A percentile compares a stretch with the other conserved stretches of the same genome.
Conservation (phyloP, 2,329 filamentous ascomycete genomes). For the Curvularia eragrostidis region DNA sequence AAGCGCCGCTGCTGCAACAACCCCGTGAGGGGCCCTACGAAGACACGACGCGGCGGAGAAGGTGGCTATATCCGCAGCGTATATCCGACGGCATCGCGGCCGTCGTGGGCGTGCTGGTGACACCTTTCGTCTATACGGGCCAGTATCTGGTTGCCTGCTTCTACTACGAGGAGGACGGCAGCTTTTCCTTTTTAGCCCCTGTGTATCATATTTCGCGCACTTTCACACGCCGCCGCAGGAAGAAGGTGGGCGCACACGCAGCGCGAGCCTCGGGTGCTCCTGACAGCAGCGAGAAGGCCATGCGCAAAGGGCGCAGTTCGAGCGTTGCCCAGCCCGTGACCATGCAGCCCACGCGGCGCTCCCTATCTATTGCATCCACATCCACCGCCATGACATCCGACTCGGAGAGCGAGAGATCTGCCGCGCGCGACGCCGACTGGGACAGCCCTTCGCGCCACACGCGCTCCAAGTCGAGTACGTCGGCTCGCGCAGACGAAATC, state of each 20-base stretch:
- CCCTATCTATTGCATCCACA: constrained; percentile 56
- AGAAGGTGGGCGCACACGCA: constrained; percentile 38
- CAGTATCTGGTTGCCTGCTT: constrained; percentile 84
- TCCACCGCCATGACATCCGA: constrained; percentile 72
- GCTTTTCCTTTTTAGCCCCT: constrained; percentile 79
- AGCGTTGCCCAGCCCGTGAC: constrained; percentile 31
- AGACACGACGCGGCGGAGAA: constrained; percentile 47
- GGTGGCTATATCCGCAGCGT: constrained; percentile 67
- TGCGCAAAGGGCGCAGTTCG: constrained; percentile 40
- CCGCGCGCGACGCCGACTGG: constrained; percentile 35
- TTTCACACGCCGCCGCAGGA: constrained; percentile 50
- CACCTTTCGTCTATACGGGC: constrained; percentile 78
- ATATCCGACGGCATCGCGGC: constrained; percentile 75
- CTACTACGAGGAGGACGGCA: constrained; percentile 80
- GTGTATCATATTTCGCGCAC: constrained; percentile 67
- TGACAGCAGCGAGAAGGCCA: constrained; percentile 39
- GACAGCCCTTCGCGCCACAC: constrained; percentile 60
- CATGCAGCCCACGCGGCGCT: constrained; percentile 46
- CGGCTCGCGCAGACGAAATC: constrained; percentile 65
- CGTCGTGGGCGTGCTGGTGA: constrained; percentile 78
- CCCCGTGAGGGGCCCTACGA: constrained; percentile 35
- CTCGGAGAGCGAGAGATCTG: constrained; percentile 66
- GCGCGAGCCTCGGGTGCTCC: constrained; percentile 35
- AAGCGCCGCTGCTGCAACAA: constrained; percentile 68
- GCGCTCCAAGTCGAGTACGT: constrained; percentile 65